Conservation (phyloP, 2,329 filamentous ascomycete species). For the Aspergillus sp. region DNA sequence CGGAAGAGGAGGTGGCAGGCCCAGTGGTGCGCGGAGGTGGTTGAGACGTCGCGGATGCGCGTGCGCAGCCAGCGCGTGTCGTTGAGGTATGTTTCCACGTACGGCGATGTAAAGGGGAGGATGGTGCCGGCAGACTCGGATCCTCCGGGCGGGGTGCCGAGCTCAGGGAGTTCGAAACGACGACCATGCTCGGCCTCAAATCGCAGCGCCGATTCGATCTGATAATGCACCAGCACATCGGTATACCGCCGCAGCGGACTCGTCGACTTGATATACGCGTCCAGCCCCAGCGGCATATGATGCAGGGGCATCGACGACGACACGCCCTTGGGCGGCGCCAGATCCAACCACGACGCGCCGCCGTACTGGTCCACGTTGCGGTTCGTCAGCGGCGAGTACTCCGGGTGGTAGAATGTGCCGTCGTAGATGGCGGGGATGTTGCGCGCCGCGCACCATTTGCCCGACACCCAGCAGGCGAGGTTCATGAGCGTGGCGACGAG, state of each 20-base stretch:
- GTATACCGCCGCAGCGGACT: conserved; percentile 54
- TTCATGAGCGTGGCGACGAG: conserved; percentile 47
- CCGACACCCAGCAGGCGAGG: conserved; percentile 38
- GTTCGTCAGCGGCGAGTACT: conserved; percentile 33
- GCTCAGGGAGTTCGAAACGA: conserved; percentile 19
- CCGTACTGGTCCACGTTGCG: conserved; percentile 37
- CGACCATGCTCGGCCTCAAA: conserved; percentile 44
- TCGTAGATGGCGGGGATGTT: conserved; percentile 31
- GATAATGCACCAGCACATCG: conserved; percentile 56
- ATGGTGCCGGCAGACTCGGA: conserved; percentile 1
- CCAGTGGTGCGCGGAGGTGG: conserved; percentile 41
- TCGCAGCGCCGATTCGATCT: conserved; percentile 54
- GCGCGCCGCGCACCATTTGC: conserved; percentile 28
- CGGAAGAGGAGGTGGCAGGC: conserved; percentile 47
- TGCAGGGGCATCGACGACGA: conserved; percentile 40
- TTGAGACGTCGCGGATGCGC: conserved; percentile 32
- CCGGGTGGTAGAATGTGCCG: conserved; percentile 30
- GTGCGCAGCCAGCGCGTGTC: conserved; percentile 36
- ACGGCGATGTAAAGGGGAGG: conserved; percentile 44
- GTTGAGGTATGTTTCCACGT: conserved; percentile 44
- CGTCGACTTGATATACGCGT: conserved; percentile 50
- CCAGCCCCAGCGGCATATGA: conserved; percentile 45
- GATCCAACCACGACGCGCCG: conserved; percentile 29
- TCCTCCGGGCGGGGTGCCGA: conserved; percentile 13
- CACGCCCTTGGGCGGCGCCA: conserved; percentile 31